Conservation (phyloP, 2,329 filamentous ascomycete species). For the Venturia asperata region DNA sequence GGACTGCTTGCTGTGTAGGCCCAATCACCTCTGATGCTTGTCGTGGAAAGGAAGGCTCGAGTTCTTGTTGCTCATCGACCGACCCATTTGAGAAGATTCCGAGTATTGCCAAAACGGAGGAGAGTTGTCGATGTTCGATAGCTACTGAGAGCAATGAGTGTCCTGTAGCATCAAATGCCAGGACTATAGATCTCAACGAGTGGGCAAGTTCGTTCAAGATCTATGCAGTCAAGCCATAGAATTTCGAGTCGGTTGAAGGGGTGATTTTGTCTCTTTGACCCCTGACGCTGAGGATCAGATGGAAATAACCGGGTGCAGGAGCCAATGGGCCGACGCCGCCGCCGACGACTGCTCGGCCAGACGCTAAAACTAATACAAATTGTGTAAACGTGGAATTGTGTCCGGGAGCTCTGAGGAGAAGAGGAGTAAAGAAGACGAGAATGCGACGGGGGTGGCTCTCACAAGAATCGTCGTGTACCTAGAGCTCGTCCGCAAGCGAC, state of each 20-base stretch:
- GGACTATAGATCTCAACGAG: constrained; percentile 19
- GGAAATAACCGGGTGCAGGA: too few relatives aligned
- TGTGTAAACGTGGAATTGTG: neutral
- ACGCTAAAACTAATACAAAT: neutral
- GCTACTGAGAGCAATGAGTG: neutral
- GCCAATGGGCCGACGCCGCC: too few relatives aligned
- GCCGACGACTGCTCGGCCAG: neutral
- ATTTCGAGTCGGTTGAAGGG: too few relatives aligned
- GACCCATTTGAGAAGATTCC: neutral
- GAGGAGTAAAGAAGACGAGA: too few relatives aligned
- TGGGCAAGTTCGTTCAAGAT: constrained; percentile 22
- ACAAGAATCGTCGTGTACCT: neutral
- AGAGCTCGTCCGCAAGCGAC: neutral
- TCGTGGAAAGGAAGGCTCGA: neutral
- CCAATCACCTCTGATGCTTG: neutral
- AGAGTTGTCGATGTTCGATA: neutral
- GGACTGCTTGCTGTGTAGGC: constrained; percentile 1
- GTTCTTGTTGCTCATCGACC: constrained; percentile 10
- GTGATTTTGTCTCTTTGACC: too few relatives aligned
- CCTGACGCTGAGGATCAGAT: neutral
- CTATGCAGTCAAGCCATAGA: constrained; percentile 18
- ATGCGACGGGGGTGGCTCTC: neutral
- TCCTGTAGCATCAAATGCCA: neutral
- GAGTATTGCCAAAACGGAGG: neutral
- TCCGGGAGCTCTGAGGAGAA: too few relatives aligned